Base-by-base conservation (phyloP, 371 early-diverging fungal species). In the Synchytrium microbalum region DNA sequence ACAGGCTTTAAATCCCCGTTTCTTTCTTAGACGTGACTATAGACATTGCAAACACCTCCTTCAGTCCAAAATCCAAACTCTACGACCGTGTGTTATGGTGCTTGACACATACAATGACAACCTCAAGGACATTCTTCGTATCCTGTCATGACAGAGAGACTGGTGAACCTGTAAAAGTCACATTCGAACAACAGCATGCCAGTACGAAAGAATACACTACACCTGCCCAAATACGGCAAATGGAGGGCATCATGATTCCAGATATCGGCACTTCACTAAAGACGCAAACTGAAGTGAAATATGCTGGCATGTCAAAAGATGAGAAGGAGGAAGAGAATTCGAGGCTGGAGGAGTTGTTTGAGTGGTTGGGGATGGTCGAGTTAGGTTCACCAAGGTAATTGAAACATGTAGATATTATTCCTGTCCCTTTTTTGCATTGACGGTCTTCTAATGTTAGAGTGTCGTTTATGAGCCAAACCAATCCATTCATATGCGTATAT, bases 321-420 rank as follows among this genome's bases (percentile, higher is more conserved):
- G 46, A 38, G 46, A 38, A 38, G 46, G 19, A 19, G 46, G 19
- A 10, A 19, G 46, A 38, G 19, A 38, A 38, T 19, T 5, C 5
- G 10, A 38, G 19, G 46, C 19, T 38, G 46, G 33, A 74, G n/a
- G 74, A 80, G 26, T 70, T 83, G 13, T 66, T 79, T 16, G 86
- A 86, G 64, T 86, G 87, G 87, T 58, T 86, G 33, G 87, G 87
- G 2, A 72, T 86, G 68, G 79, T 76, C 1, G 60, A 77, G 28
- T 64, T 80, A 27, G 76, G 77, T 64, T 75, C 84, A 1, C 76
- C 74, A 33, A 74, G 86, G 79, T 79, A 70, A 5, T n/a, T n/a
- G n/a, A n/a, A n/a, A n/a, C n/a, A n/a, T n/a, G n/a, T n/a, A n/a
- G n/a, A n/a, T n/a, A n/a, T n/a, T n/a, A n/a, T n/a, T n/a, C n/a